Percentiles rank a stretch among this genome's conserved stretches.
phyloP scores from a whole-genome alignment of 768 basidiomycete genomes.

The Boletus sp. region DNA sequence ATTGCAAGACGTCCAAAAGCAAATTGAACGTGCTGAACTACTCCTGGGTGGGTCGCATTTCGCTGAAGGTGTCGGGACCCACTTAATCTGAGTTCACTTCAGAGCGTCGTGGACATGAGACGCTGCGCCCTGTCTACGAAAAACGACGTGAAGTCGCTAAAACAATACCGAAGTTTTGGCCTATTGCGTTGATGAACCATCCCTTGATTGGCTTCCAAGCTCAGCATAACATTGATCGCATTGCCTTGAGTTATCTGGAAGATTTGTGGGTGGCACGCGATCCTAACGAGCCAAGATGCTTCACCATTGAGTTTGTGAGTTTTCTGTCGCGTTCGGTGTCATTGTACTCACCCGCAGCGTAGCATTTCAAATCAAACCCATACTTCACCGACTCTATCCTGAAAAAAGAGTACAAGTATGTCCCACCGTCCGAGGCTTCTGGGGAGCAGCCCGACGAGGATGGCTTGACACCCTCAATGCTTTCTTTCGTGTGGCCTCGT shows the following conservation, averaged over 20 bases:
- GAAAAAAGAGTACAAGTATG: slow-evolving; percentile 80
- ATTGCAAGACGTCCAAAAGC: slow-evolving; percentile 61
- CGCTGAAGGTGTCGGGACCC: not conserved
- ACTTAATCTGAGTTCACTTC: slow-evolving; percentile 10
- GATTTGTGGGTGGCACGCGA: slow-evolving; percentile 84
- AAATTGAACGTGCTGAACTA: slow-evolving; percentile 67
- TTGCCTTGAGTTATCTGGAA: slow-evolving; percentile 79
- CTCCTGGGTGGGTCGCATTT: slow-evolving; percentile 55
- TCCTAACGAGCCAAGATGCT: slow-evolving; percentile 70
- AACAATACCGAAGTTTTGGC: slow-evolving; percentile 77
- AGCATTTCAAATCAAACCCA: slow-evolving; percentile 87
- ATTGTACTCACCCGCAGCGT: slow-evolving; percentile 2
- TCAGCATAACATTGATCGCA: slow-evolving; percentile 73
- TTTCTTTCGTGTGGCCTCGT: slow-evolving; percentile 77
- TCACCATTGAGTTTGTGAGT: slow-evolving; percentile 86
- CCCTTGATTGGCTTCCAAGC: slow-evolving; percentile 56
- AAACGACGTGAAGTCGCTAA: slow-evolving; percentile 66
- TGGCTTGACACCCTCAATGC: slow-evolving; percentile 73
- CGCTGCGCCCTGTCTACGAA: slow-evolving; percentile 60
- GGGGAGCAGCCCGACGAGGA: slow-evolving; percentile 63
- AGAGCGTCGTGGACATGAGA: slow-evolving; percentile 65
- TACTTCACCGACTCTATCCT: slow-evolving; percentile 73
- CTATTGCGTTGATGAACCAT: slow-evolving; percentile 79
- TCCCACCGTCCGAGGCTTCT: slow-evolving; percentile 49
- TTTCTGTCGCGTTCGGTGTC: slow-evolving; percentile 1